These are phyloP conservation scores for Simplicillium sp. DNA, from an alignment of 2,329 filamentous ascomycete genomes.

Conservation along the genomic window DNA sequence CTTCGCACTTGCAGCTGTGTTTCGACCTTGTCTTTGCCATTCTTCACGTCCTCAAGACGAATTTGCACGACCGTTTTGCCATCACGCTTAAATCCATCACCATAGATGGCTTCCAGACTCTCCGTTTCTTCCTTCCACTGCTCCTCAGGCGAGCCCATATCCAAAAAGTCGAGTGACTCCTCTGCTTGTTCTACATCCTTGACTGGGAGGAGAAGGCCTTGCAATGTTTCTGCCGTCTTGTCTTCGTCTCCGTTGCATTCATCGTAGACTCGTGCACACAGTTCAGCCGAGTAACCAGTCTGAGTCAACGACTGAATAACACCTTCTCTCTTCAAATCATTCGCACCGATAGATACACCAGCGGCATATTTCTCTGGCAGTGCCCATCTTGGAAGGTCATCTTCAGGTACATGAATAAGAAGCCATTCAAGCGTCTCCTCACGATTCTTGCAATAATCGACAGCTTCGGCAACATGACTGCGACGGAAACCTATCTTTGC, in stretches of 20 bases:
- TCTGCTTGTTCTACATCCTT: conserved; percentile 4
- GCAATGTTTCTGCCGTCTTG: conserved; percentile 69
- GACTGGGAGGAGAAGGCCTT: conserved; percentile 35
- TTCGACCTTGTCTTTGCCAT: conserved; percentile 41
- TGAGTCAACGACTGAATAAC: conserved; percentile 73
- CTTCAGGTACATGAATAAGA: conserved; percentile 91
- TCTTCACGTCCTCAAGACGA: conserved; percentile 46
- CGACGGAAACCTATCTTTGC: conserved; percentile 73
- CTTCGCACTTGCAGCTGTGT: conserved; percentile 58
- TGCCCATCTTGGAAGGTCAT: conserved; percentile 89
- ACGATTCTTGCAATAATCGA: conserved; percentile 76
- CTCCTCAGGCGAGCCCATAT: conserved; percentile 44
- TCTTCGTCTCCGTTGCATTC: conserved; percentile 62
- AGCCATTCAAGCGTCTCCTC: conserved; percentile 95
- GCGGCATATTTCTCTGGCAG: conserved; percentile 87
- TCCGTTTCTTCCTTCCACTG: conserved; percentile 80
- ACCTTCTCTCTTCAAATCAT: conserved; percentile 70
- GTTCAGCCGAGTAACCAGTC: conserved; percentile 75
- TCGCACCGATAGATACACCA: conserved; percentile 76
- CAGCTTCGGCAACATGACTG: conserved; percentile 83
- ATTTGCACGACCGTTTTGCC: conserved; percentile 61
- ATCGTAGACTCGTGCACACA: conserved; percentile 72
- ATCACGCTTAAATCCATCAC: conserved; percentile 55
- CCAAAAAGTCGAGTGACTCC: conserved; percentile 36
- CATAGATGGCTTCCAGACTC: conserved; percentile 79